Percentiles rank a stretch among this genome's conserved stretches.
phyloP scores from a whole-genome alignment of 768 basidiomycete genomes.

The Tylopilus felleus region DNA sequence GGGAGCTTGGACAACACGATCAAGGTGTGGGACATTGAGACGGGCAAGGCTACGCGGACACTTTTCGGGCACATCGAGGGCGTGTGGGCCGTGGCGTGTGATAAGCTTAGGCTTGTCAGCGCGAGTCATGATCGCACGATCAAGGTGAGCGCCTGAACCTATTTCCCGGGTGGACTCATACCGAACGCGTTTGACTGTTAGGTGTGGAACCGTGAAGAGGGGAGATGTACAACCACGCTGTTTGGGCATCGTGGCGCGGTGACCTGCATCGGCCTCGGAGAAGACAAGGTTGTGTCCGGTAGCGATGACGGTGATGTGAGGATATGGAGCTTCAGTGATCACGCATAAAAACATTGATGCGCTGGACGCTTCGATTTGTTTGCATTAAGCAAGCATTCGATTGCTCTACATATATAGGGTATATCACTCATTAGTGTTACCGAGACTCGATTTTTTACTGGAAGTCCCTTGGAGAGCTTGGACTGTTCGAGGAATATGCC shows the following conservation, averaged over 20 bases:
- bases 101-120: conserved; percentile 87
- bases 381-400: background rate
- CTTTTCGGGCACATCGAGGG: conserved; percentile 98
- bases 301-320: conserved; percentile 88
- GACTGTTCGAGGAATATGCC: too few species aligned
- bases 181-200: conserved; percentile 26
- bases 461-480: too few species aligned
- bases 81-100: conserved; percentile 93
- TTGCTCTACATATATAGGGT: background rate
- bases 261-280: conserved; percentile 83
- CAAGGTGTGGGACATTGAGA: conserved; percentile 93
- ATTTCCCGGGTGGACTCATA: conserved; percentile 4
- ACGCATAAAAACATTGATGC: conserved; percentile 2
- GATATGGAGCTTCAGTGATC: conserved; percentile 70
- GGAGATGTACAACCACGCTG: conserved; percentile 81
- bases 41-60: conserved; percentile 71
- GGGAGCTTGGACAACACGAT: conserved; percentile 94
- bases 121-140: conserved; percentile 96
- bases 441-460: too few species aligned
- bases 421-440: background rate
- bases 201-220: conserved; percentile 94
- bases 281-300: conserved; percentile 96
- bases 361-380: background rate
- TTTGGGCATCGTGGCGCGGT: conserved; percentile 95
- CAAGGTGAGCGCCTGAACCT: conserved; percentile 56